phyloP scores from a whole-genome alignment of 305 asterid species.

The Rubia peregrina region DNA sequence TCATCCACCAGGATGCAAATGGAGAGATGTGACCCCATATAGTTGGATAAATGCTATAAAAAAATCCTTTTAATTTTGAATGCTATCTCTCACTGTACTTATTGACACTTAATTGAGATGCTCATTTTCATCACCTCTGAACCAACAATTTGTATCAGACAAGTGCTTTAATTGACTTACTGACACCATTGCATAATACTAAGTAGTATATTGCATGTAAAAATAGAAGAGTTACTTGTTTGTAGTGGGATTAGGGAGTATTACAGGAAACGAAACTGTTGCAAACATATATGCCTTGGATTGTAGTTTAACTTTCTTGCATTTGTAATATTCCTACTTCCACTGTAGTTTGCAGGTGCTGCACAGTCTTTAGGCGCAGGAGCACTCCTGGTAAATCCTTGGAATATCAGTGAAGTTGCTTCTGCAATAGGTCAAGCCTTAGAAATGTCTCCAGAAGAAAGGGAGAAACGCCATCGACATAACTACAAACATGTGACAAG shows the following conservation, averaged over 20 bases:
- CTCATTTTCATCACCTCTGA: not conserved
- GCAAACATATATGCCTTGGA: not conserved
- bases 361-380: conserved; percentile 99
- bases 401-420: conserved; percentile 98
- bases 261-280: not conserved
- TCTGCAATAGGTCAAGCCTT: conserved; percentile 81
- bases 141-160: not conserved
- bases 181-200: not conserved
- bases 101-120: not conserved
- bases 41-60: no score
- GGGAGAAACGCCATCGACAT: conserved; percentile 88
- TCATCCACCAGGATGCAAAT: no score
- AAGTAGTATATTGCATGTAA: no score
- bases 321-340: conserved; percentile 5
- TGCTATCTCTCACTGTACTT: not conserved
- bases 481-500: conserved; percentile 84
- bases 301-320: not conserved
- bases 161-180: not conserved
- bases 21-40: no score
- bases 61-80: no score
- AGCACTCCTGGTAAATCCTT: conserved; percentile 95
- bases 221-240: no score
- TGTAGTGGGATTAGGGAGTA: no score
- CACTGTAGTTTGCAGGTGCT: conserved; percentile 93
- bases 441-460: conserved; percentile 73